Percentiles rank a stretch among this genome's conserved stretches.
phyloP scores from a whole-genome alignment of 1,284 basidiomycete genomes.

The Gymnopus androsaceus region DNA sequence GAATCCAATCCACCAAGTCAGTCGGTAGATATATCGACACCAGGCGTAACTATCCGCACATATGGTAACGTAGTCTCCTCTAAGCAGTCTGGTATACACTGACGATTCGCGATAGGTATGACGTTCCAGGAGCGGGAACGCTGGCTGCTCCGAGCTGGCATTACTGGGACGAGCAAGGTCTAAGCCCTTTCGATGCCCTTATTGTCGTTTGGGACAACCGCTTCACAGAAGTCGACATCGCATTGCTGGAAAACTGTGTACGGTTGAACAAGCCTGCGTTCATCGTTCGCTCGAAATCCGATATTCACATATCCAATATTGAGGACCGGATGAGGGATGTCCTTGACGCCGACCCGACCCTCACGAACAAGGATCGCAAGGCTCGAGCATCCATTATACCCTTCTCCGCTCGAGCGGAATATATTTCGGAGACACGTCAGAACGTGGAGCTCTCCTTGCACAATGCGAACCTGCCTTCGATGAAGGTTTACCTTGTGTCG shows the following conservation, averaged over 20 bases:
- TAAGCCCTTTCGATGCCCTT: slow-evolving; percentile 8
- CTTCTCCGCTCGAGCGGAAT: slow-evolving; percentile 8
- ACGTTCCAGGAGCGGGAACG: slow-evolving; percentile 12
- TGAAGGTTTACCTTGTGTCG: slow-evolving; percentile 13
- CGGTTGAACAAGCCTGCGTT: slow-evolving; percentile 8
- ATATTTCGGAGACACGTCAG: slow-evolving; percentile 13
- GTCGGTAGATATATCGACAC: slow-evolving; percentile 8
- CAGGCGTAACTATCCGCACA: slow-evolving; percentile 4
- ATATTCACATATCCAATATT: slow-evolving; percentile 4
- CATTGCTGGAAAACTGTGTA: slow-evolving; percentile 6
- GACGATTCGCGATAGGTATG: too few species aligned
- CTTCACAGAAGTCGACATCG: slow-evolving; percentile 6
- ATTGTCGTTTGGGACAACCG: slow-evolving; percentile 11
- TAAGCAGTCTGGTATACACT: too few species aligned
- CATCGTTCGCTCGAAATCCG: slow-evolving; percentile 11
- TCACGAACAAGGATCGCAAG: slow-evolving; percentile 2
- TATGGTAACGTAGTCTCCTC: too few species aligned
- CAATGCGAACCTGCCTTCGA: slow-evolving; percentile 3
- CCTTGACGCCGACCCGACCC: slow-evolving; percentile 1
- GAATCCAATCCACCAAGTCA: slow-evolving; percentile 5
- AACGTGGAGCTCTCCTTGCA: slow-evolving; percentile 5
- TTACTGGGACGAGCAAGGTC: slow-evolving; percentile 6
- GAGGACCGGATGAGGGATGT: slow-evolving; percentile 11
- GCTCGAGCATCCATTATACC: background rate
- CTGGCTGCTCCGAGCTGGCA: background rate